Conservation (phyloP, 1,284 basidiomycete genomes). For the Tilletia horrida region DNA sequence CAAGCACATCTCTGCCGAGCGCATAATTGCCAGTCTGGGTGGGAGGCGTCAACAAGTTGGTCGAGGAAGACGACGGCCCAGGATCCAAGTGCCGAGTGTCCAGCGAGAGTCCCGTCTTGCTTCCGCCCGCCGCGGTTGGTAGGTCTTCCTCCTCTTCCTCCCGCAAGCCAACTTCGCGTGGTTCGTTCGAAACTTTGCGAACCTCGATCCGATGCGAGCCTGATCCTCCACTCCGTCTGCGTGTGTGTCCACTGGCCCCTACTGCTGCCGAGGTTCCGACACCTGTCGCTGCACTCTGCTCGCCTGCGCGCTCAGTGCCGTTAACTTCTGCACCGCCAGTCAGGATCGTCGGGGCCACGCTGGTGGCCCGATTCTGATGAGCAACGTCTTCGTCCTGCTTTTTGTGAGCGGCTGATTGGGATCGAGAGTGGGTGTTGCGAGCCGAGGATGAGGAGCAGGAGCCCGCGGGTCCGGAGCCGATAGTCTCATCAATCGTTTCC, state of each 20-base stretch:
- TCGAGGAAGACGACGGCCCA: too few relatives aligned
- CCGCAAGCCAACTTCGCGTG: neutral
- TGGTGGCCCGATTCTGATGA: neutral
- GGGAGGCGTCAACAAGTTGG: too few relatives aligned
- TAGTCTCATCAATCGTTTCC: conserved; percentile 4
- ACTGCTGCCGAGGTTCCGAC: too few relatives aligned
- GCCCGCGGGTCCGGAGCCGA: neutral
- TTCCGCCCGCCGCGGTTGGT: conserved; percentile 26
- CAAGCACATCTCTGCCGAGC: conserved; percentile 6
- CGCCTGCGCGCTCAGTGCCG: too few relatives aligned
- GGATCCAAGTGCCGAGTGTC: neutral
- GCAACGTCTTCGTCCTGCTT: neutral
- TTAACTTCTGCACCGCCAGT: neutral
- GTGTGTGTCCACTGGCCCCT: neutral
- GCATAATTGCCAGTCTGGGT: too few relatives aligned
- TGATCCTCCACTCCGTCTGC: conserved; percentile 4
- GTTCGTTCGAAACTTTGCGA: conserved; percentile 14
- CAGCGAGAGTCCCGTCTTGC: conserved; percentile 15
- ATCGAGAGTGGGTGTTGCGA: neutral
- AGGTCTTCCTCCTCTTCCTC: conserved; percentile 23
- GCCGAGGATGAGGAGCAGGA: too few relatives aligned
- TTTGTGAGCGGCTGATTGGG: conserved; percentile 1
- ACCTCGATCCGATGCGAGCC: conserved; percentile 16
- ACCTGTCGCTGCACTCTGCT: too few relatives aligned
- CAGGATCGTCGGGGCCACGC: neutral